Base-by-base conservation (phyloP, 2,329 filamentous ascomycete species). In the Moelleriella libera region DNA sequence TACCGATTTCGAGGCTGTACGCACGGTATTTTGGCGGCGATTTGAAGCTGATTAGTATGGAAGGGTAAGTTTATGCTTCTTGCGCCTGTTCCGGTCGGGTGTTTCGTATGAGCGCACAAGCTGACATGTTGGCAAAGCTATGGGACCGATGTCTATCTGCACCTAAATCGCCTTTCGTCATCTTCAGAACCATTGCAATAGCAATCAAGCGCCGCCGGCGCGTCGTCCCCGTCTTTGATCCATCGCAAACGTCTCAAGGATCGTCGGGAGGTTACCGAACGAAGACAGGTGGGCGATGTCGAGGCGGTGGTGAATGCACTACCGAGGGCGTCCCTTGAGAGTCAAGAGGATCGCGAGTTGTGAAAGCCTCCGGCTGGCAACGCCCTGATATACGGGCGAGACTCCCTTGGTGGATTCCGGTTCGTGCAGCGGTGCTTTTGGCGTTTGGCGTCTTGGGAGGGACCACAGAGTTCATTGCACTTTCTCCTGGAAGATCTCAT, bases 1-100 rank as follows among this genome's bases (percentile, higher is more conserved):
- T 98, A 54, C 92, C 92, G 0, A 97, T 98, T 52, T 94, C 87
- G 55, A 75, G 92, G 54, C 72, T 98, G 46, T 98, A 98, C 60
- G 92, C 92, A 48, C 75, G 92, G 54, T 98, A 98, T 69, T 98
- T 98, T 68, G 92, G 92, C 50, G 92, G 92, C 49, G 92, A 98
- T 64, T 65, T 98, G 58, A 97, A 97, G 68, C 68, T 98, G 63
- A 98, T 98, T 60, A 96, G 88, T 64, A 98, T 98, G 92, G 92
- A 98, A 73, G 92, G 92, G 87, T 95, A 72, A 74, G 85, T 63
- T 45, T 30, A 12, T 30, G 45, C 12, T 32, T 44, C 30, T 46
- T 47, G 37, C 45, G 31, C 40, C 40, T 7, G 40, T 2, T 5
- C 14, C 40, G 9, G 7, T n/a, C 12, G 8, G 3, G 32, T 42